phyloP scores from a whole-genome alignment of 192 early-diverging fungal species.

The Linnemannia hyalina region DNA sequence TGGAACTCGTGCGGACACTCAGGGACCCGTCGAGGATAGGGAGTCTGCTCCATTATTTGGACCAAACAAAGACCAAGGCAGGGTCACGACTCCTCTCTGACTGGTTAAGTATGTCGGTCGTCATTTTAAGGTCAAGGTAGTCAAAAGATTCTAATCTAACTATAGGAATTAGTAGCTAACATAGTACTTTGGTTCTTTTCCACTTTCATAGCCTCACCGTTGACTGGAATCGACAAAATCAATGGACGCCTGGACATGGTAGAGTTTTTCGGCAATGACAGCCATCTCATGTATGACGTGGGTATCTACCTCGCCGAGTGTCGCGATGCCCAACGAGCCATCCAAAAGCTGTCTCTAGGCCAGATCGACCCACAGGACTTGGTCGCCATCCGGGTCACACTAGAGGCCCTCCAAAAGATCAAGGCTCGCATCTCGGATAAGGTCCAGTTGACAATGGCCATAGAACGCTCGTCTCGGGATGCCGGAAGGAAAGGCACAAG shows the following conservation, averaged over 20 bases:
- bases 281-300: slow-evolving; percentile 67
- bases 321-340: slow-evolving; percentile 76
- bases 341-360: slow-evolving; percentile 78
- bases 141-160: no score
- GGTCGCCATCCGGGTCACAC: slow-evolving; percentile 68
- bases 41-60: slow-evolving; percentile 78
- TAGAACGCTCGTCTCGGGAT: not conserved
- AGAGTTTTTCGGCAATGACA: slow-evolving; percentile 72
- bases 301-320: slow-evolving; percentile 63
- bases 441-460: slow-evolving; percentile 2
- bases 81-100: slow-evolving; percentile 80
- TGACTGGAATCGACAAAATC: slow-evolving; percentile 73
- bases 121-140: no score
- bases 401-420: slow-evolving; percentile 65
- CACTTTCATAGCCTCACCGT: slow-evolving; percentile 69
- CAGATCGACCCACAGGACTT: slow-evolving; percentile 74
- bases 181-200: not conserved
- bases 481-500: not conserved
- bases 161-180: no score
- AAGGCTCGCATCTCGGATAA: slow-evolving; percentile 44
- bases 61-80: slow-evolving; percentile 83
- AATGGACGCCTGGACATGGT: slow-evolving; percentile 81
- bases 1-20: slow-evolving; percentile 80
- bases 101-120: slow-evolving; percentile 66
- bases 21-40: slow-evolving; percentile 64